These are phyloP conservation scores for Naganishia friedmannii DNA, from an alignment of 768 basidiomycete species.

Conservation along the genomic window DNA sequence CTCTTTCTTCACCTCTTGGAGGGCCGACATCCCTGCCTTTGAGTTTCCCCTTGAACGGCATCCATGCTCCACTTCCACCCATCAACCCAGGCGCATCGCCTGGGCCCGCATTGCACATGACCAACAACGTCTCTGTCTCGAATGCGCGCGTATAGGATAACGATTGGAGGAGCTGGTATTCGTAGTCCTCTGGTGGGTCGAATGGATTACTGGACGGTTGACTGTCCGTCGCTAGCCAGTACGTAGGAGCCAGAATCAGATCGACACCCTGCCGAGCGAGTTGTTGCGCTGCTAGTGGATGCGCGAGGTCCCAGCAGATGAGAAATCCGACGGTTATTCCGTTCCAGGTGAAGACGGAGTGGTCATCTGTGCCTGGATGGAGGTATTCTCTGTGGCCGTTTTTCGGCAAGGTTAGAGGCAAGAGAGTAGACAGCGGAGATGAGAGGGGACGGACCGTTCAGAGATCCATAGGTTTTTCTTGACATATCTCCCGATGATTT, in stretches of 20 bases:
- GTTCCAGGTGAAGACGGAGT: constrained; percentile 40
- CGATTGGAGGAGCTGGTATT: constrained; percentile 37
- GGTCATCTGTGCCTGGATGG: constrained; percentile 37
- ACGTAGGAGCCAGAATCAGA: constrained; percentile 45
- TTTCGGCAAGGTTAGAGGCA: no score
- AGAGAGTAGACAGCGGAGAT: no score
- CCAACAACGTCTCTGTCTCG: constrained; percentile 44
- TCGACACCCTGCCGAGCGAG: constrained; percentile 44
- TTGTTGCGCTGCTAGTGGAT: constrained; percentile 39
- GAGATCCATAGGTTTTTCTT: constrained; percentile 49
- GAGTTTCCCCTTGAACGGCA: constrained; percentile 41
- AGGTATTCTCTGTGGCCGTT: constrained; percentile 45
- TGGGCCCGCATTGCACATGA: constrained; percentile 47
- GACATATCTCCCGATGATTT: constrained; percentile 38
- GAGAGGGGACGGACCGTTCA: constrained; percentile 38
- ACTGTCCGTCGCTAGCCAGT: constrained; percentile 45
- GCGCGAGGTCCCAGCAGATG: constrained; percentile 49
- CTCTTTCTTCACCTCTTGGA: no score
- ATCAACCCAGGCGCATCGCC: constrained; percentile 36
- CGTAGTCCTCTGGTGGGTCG: constrained; percentile 37
- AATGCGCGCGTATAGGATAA: constrained; percentile 39
- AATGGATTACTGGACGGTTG: constrained; percentile 41
- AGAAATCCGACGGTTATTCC: constrained; percentile 44
- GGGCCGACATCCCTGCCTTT: not conserved
- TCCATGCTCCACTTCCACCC: constrained; percentile 45